These are phyloP conservation scores for Blastobotrys elegans DNA, from an alignment of 1,139 yeast genomes.

Conservation along the genomic window DNA sequence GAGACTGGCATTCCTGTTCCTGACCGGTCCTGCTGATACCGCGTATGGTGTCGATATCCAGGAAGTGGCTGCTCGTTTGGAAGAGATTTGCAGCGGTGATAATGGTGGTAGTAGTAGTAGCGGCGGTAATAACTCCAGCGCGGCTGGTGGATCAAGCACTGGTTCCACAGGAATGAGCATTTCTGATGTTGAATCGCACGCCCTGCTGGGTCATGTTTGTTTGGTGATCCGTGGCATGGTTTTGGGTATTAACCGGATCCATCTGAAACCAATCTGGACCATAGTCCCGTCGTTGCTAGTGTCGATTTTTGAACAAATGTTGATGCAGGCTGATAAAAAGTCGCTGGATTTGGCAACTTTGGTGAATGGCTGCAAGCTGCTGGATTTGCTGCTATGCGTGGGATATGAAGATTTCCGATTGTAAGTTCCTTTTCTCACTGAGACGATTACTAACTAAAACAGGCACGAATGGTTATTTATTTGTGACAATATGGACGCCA, in stretches of 20 bases:
- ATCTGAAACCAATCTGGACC: constrained; percentile 68
- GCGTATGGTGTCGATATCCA: constrained; percentile 47
- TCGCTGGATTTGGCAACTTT: constrained; percentile 24
- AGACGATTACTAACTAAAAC: constrained; percentile 8
- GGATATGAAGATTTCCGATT: constrained; percentile 75
- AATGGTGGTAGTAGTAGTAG: background rate
- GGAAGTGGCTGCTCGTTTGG: constrained; percentile 48
- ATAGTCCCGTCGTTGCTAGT: constrained; percentile 58
- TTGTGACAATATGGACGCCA: constrained; percentile 63
- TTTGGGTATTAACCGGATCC: constrained; percentile 56
- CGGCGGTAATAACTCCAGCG: background rate
- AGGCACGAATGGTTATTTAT: constrained; percentile 77
- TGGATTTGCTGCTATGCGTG: constrained; percentile 66
- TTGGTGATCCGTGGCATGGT: constrained; percentile 58
- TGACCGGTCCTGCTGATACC: constrained; percentile 54
- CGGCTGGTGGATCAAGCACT: background rate
- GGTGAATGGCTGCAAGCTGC: constrained; percentile 62
- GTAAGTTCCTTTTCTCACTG: constrained; percentile 24
- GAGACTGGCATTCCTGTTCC: constrained; percentile 56
- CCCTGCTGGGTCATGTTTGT: constrained; percentile 45
- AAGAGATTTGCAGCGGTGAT: constrained; percentile 28
- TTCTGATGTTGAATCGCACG: background rate
- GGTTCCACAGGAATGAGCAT: background rate
- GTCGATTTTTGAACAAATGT: constrained; percentile 39
- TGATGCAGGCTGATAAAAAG: constrained; percentile 36